These are phyloP conservation scores for Toxicodendron radicans DNA, from an alignment of 345 rosid species.

Conservation along the genomic window DNA sequence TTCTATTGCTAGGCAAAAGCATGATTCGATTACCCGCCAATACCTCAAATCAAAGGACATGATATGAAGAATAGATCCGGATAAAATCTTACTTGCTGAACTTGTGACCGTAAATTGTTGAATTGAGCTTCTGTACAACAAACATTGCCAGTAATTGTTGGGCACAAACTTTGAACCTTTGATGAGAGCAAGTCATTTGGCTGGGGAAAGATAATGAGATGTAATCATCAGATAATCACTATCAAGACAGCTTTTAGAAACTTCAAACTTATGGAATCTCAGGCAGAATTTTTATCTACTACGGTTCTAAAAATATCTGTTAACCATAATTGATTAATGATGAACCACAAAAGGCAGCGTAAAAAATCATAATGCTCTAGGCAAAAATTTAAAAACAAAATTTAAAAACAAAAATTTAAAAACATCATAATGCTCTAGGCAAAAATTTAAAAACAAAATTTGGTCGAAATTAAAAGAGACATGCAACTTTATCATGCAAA, in stretches of 20 bases:
- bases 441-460: too few relatives aligned
- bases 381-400: not conserved
- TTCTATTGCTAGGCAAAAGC: not conserved
- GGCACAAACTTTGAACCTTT: constrained; percentile 93
- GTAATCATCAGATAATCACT: constrained; percentile 9
- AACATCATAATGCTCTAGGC: too few relatives aligned
- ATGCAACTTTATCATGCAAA: not conserved
- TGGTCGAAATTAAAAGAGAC: not conserved
- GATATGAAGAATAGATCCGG: constrained; percentile 2
- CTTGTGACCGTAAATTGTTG: constrained; percentile 74
- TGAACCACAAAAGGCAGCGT: not conserved
- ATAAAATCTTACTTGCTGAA: constrained; percentile 61
- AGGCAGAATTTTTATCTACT: not conserved
- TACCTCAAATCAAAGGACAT: constrained; percentile 9
- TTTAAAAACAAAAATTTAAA: too few relatives aligned
- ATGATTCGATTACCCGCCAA: too few relatives aligned
- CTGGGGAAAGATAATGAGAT: constrained; percentile 39
- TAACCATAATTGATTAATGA: not conserved
- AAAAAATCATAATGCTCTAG: not conserved
- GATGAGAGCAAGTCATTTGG: constrained; percentile 85
- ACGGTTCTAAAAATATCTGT: not conserved
- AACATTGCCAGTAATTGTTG: constrained; percentile 87
- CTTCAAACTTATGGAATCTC: not conserved
- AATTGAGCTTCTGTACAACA: constrained; percentile 93
- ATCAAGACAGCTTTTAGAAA: not conserved